phyloP scores from a whole-genome alignment of 2,329 filamentous ascomycete species.

The Lecanicillium sp. region DNA sequence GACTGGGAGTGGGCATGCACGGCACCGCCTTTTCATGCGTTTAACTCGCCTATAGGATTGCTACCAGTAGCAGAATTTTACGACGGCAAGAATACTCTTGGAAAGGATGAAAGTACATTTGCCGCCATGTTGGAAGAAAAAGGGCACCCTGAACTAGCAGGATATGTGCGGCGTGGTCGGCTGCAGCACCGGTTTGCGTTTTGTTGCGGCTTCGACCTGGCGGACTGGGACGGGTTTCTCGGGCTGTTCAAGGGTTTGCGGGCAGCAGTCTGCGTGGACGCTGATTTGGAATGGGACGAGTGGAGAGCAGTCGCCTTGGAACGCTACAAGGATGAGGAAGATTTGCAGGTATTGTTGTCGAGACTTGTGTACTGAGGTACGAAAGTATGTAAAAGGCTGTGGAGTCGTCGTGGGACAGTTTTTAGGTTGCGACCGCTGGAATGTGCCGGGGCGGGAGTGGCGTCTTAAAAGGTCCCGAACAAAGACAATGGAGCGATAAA shows the following conservation, averaged over 20 bases:
- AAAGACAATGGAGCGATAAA: no score
- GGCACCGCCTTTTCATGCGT: conserved; percentile 2
- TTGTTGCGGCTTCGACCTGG: conserved; percentile 33
- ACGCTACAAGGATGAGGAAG: conserved; percentile 22
- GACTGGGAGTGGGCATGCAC: conserved; percentile 6
- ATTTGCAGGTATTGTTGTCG: conserved; percentile 13
- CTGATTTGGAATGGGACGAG: conserved; percentile 26
- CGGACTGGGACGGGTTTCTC: conserved; percentile 34
- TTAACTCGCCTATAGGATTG: conserved; percentile 12
- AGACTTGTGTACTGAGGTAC: no score
- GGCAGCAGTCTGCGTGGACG: conserved; percentile 23
- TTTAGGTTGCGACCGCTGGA: no score
- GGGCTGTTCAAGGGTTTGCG: conserved; percentile 32
- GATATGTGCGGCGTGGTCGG: conserved; percentile 26
- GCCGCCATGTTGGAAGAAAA: conserved; percentile 23
- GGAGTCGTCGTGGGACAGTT: no score
- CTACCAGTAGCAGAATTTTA: conserved; percentile 34
- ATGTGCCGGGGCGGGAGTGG: no score
- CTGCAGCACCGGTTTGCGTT: conserved; percentile 31
- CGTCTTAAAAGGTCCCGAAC: no score
- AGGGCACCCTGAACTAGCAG: conserved; percentile 25
- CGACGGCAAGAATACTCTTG: conserved; percentile 22
- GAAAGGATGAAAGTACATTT: conserved; percentile 29
- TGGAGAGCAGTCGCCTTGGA: conserved; percentile 28
- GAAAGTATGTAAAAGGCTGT: no score